These are phyloP conservation scores for Taiozyma sp. DNA, from an alignment of 1,139 yeast genomes.

Conservation along the genomic window DNA sequence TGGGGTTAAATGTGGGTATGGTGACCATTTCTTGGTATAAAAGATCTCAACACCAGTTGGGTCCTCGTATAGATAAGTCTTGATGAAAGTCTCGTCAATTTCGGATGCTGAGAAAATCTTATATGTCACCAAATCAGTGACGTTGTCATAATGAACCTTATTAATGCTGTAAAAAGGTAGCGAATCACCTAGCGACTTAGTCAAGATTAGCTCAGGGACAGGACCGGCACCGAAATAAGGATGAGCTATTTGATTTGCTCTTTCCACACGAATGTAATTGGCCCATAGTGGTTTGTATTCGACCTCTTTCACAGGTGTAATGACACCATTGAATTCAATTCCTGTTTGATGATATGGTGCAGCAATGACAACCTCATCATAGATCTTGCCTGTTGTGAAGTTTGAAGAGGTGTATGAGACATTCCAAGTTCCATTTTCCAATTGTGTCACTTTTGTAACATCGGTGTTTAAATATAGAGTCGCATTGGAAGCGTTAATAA, in stretches of 20 bases:
- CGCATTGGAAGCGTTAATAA: slow-evolving; percentile 31
- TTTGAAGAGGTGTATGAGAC: not conserved
- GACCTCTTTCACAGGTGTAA: slow-evolving; percentile 11
- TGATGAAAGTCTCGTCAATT: slow-evolving; percentile 21
- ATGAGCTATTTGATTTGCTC: slow-evolving; percentile 11
- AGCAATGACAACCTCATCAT: slow-evolving; percentile 38
- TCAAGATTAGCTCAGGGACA: slow-evolving; percentile 28
- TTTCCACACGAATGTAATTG: slow-evolving; percentile 22
- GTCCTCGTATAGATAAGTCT: slow-evolving; percentile 22
- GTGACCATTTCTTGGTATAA: slow-evolving; percentile 31
- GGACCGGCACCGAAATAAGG: slow-evolving; percentile 9
- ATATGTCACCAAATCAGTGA: slow-evolving; percentile 29
- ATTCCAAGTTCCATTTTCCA: slow-evolving; percentile 6
- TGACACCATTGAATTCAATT: slow-evolving; percentile 17
- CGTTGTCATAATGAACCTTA: slow-evolving; percentile 23
- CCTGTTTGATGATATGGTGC: slow-evolving; percentile 31
- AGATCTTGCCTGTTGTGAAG: slow-evolving; percentile 14
- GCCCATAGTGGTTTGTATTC: slow-evolving; percentile 29
- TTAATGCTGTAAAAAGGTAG: slow-evolving; percentile 29
- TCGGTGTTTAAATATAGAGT: slow-evolving; percentile 22
- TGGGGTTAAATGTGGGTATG: slow-evolving; percentile 32
- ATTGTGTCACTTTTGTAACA: slow-evolving; percentile 22
- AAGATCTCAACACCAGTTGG: slow-evolving; percentile 19
- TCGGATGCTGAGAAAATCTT: slow-evolving; percentile 32
- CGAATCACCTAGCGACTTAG: slow-evolving; percentile 18